phyloP scores from a whole-genome alignment of 495 filamentous ascomycete species.

The Poronia punctata region DNA sequence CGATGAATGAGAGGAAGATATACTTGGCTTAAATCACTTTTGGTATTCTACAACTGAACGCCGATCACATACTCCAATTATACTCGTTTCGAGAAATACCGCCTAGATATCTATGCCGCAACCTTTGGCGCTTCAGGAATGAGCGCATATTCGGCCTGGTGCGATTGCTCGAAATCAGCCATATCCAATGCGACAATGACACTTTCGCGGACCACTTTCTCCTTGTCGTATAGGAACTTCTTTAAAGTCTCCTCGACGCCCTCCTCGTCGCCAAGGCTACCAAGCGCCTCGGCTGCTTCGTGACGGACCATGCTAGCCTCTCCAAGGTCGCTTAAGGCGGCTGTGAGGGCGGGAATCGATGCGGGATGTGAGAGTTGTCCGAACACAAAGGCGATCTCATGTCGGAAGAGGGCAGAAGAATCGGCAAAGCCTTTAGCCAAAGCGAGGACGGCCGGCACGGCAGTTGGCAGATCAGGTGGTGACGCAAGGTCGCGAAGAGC shows the following conservation, averaged over 20 bases:
- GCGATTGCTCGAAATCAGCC: slow-evolving; percentile 92
- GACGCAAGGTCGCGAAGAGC: slow-evolving; percentile 88
- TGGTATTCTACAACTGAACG: slow-evolving; percentile 21
- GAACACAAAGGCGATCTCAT: slow-evolving; percentile 98
- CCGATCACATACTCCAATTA: slow-evolving; percentile 13
- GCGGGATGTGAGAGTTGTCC: slow-evolving; percentile 92
- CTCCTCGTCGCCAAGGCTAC: slow-evolving; percentile 86
- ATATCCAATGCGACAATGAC: slow-evolving; percentile 94
- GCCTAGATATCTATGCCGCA: slow-evolving; percentile 18
- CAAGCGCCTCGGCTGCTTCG: slow-evolving; percentile 96
- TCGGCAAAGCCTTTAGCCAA: slow-evolving; percentile 84
- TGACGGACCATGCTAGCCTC: slow-evolving; percentile 96
- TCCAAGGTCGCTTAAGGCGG: slow-evolving; percentile 64
- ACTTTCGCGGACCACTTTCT: slow-evolving; percentile 90
- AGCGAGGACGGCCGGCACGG: slow-evolving; percentile 72
- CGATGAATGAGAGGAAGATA: slow-evolving; percentile 1
- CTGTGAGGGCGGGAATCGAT: slow-evolving; percentile 83
- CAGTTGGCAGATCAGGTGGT: slow-evolving; percentile 81
- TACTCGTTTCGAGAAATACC: slow-evolving; percentile 8
- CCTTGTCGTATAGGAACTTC: slow-evolving; percentile 79
- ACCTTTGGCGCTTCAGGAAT: slow-evolving; percentile 54
- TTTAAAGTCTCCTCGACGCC: slow-evolving; percentile 82
- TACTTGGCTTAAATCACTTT: slow-evolving; percentile 15
- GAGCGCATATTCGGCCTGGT: slow-evolving; percentile 83
- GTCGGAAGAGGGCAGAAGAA: slow-evolving; percentile 86